Evolutionary conservation across 2,329 filamentous ascomycete genomes (phyloP), one percentile per base, ranked within the genome.

Genomic region (Phaeosphaeriaceae sp.): DNA sequence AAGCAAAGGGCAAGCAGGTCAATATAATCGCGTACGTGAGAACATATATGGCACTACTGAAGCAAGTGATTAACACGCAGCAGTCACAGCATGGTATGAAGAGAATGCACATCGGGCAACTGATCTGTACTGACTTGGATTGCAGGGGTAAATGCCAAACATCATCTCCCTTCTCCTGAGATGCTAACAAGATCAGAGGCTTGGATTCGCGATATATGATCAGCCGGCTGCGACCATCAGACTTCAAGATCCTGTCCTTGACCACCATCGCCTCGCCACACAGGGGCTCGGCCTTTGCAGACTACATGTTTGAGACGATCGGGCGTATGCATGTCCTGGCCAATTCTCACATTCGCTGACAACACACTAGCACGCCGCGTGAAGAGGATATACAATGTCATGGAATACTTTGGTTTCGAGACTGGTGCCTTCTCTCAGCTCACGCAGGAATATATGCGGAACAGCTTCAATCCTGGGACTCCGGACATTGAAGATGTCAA

Each of bases 231-330:
- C 81, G 82, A 51, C 86, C 86, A 10, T 78, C 79, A 2, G 86
- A 89, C 52, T 92, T 97, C 64, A 92, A 92, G 72, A 91, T 97
- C 59, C 83, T 93, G 40, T 89, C 86, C 0, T 73, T 89, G 64
- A 89, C 87, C 0, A 89, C 87, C 0, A 84, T 89, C 57, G 86
- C 87, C 2, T 86, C 85, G 15, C 87, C 87, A 0, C 87, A 89
- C 76, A 77, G 83, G 76, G 86, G 86, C 3, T 88, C 85, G 24
- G 82, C 86, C 6, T 86, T 89, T 61, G 87, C 87, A 44, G 87
- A 89, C 72, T 86, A 86, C 71, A 78, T 88, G 58, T 83, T 89
- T 66, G 79, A 86, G 5, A 81, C 81, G 43, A 86, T 89, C 55
- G 86, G 86, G 40, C 79, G 83, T 85, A 66, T 17, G 78, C 68